A percentile compares a stretch with the other conserved stretches of the same genome.
These are phyloP conservation scores for Aspergillus jensenii DNA, from an alignment of 2,329 filamentous ascomycete species.

Conservation along the genomic window DNA sequence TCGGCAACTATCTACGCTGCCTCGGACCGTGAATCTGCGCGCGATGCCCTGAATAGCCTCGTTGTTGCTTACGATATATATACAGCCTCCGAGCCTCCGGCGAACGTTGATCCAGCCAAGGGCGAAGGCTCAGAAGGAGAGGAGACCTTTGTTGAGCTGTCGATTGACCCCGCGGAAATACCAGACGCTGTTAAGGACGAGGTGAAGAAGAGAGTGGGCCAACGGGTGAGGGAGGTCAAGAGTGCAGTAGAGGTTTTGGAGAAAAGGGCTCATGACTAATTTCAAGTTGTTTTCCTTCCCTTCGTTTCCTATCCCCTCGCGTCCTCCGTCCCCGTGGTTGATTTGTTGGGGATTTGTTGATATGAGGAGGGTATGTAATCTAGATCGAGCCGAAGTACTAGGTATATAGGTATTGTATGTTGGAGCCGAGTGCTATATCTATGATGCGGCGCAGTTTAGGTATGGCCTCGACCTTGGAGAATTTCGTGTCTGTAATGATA, in stretches of 20 bases:
- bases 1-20: slow-evolving; percentile 46
- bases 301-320: not conserved
- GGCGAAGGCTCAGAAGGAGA: not conserved
- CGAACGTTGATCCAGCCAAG: not conserved
- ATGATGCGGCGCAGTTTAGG: not conserved
- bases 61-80: slow-evolving; percentile 36
- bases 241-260: slow-evolving; percentile 46
- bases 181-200: slow-evolving; percentile 37
- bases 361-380: not conserved
- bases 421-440: not conserved
- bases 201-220: slow-evolving; percentile 44
- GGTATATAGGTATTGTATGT: not conserved
- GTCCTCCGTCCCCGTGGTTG: slow-evolving; percentile 26
- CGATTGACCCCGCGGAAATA: slow-evolving; percentile 32
- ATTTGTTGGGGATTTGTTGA: not conserved
- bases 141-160: slow-evolving; percentile 29
- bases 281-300: too few relatives aligned
- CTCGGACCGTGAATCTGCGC: slow-evolving; percentile 46
- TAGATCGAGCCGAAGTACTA: not conserved
- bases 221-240: slow-evolving; percentile 48
- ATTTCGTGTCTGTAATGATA: too few relatives aligned
- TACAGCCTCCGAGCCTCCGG: slow-evolving; percentile 16
- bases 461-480: too few relatives aligned
- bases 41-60: slow-evolving; percentile 45
- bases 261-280: slow-evolving; percentile 38